These are phyloP conservation scores for Cardamine resedifolia DNA, from an alignment of 345 rosid genomes.

Conservation along the genomic window DNA sequence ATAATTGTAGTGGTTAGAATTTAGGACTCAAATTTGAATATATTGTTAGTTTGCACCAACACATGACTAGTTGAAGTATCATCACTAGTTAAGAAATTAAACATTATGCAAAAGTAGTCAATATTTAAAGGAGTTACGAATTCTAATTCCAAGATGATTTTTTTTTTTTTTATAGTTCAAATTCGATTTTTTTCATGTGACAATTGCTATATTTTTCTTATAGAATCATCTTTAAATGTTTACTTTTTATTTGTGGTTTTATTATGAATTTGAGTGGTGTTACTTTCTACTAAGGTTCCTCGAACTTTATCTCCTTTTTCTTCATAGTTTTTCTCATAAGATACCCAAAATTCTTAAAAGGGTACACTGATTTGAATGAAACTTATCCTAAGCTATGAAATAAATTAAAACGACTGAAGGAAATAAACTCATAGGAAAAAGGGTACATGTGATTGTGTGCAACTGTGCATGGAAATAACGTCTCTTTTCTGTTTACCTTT, in stretches of 20 bases:
- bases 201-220: not conserved
- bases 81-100: not conserved
- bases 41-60: not conserved
- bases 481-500: not conserved
- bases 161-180: not conserved
- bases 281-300: conserved; percentile 41
- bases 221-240: not conserved
- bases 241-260: not conserved
- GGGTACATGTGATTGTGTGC: not conserved
- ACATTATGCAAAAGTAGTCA: not conserved
- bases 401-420: not conserved
- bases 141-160: not conserved
- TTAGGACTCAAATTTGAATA: not conserved
- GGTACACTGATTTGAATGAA: conserved; percentile 50
- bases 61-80: not conserved
- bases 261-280: conserved; percentile 24
- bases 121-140: not conserved
- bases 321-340: conserved; percentile 48
- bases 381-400: conserved; percentile 4
- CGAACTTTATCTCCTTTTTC: conserved; percentile 49
- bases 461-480: not conserved
- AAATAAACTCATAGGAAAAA: not conserved
- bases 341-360: conserved; percentile 60
- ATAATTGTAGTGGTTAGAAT: not conserved
- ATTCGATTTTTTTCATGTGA: not conserved